Percentiles rank a stretch among this genome's conserved stretches.
Evolutionary conservation across 305 asterid genomes (phyloP).

Genomic region (Fraxinus angustifolia): DNA sequence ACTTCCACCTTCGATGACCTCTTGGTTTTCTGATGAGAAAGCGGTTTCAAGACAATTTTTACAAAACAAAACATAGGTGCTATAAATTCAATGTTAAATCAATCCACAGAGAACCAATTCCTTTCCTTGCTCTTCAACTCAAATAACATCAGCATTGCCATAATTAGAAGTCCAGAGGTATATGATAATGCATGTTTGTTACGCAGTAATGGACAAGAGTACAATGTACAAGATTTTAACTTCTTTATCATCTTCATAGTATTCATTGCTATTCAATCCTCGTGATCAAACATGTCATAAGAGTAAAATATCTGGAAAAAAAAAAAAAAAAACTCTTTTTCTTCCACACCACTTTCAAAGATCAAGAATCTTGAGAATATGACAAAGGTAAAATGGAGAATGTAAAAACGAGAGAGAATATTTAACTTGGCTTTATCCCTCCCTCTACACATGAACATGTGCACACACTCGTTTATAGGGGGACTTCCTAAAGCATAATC

Average conservation of each 20-base stretch:
- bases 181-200: not conserved
- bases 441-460: not conserved
- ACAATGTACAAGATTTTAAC: not conserved
- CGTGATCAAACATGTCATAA: not conserved
- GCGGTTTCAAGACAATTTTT: not conserved
- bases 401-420: not conserved
- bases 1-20: conserved; percentile 91
- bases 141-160: not conserved
- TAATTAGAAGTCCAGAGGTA: not conserved
- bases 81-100: not conserved
- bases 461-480: not conserved
- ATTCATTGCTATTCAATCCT: not conserved
- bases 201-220: not conserved
- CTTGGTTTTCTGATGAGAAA: conserved; percentile 62
- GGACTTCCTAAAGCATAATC: not conserved
- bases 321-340: not conserved
- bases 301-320: not conserved
- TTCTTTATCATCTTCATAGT: not conserved
- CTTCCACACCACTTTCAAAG: not conserved
- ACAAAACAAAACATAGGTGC: not conserved
- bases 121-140: not conserved
- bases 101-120: not conserved
- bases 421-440: not conserved
- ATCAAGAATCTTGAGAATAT: not conserved
- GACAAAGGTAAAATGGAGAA: not conserved